Evolutionary conservation across 2,329 filamentous ascomycete species (phyloP).

Genomic region (Aureobasidium subglaciale): DNA sequence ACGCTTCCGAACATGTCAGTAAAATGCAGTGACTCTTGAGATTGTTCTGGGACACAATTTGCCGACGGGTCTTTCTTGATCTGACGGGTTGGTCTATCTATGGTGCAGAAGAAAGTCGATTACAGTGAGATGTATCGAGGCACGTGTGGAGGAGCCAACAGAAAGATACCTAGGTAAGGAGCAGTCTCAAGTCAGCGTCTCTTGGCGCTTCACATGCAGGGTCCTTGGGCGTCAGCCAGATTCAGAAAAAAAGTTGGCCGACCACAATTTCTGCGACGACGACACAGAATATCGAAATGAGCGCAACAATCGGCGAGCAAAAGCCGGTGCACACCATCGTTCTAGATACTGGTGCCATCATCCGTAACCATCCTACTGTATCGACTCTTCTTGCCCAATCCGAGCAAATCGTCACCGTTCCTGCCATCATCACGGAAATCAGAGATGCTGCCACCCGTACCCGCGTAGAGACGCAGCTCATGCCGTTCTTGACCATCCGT

Average conservation of each 20-base stretch:
- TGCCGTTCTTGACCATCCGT: conserved; percentile 76
- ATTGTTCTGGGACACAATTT: neutral
- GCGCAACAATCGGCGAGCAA: conserved; percentile 25
- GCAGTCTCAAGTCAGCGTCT: neutral
- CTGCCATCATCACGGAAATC: conserved; percentile 80
- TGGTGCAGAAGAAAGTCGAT: too few species aligned
- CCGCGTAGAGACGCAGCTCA: conserved; percentile 74
- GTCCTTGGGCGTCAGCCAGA: neutral
- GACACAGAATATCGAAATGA: neutral
- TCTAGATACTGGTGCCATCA: conserved; percentile 84
- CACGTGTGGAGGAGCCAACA: neutral
- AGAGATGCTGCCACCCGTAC: conserved; percentile 72
- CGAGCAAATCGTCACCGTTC: conserved; percentile 72
- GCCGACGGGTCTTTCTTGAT: neutral
- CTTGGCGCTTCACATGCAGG: neutral
- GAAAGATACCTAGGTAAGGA: neutral
- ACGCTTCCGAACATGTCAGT: neutral
- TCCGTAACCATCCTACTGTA: conserved; percentile 83
- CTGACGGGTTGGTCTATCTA: neutral
- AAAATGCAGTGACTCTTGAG: neutral
- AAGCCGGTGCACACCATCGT: conserved; percentile 79
- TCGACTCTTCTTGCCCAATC: conserved; percentile 74
- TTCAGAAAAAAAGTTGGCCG: neutral
- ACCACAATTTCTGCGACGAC: neutral
- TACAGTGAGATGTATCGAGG: neutral